phyloP scores from a whole-genome alignment of 2,329 filamentous ascomycete genomes.

The Fusarium tuaranense region DNA sequence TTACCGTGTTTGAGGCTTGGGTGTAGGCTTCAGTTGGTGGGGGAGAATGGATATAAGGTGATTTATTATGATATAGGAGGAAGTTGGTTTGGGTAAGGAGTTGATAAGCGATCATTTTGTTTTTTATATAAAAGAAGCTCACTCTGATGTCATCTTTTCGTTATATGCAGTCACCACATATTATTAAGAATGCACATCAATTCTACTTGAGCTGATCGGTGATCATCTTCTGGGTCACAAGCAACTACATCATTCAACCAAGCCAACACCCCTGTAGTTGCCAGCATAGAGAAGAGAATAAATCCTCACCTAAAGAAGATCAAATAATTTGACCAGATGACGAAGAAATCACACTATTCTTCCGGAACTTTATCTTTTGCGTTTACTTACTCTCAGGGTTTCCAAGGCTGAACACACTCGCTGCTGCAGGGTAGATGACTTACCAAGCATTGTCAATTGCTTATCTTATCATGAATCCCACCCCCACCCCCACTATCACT shows the following conservation, averaged over 20 bases:
- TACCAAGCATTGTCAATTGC: neutral
- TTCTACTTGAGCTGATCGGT: too few species aligned
- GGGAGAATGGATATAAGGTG: neutral
- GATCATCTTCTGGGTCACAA: too few species aligned
- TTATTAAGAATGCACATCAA: too few species aligned
- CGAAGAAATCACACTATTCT: too few species aligned
- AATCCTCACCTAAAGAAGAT: too few species aligned
- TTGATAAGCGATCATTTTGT: neutral
- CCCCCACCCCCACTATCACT: conserved; percentile 18
- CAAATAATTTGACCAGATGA: neutral
- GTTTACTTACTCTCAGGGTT: neutral
- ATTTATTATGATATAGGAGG: neutral
- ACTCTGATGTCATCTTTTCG: neutral
- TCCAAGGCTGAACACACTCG: neutral
- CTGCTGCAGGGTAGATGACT: conserved; percentile 6
- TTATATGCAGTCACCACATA: too few species aligned
- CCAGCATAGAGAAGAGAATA: too few species aligned
- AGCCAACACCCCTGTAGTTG: too few species aligned
- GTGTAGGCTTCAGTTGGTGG: neutral
- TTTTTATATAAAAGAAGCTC: neutral
- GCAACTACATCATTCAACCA: too few species aligned
- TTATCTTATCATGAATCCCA: conserved; percentile 35
- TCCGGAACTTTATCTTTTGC: neutral
- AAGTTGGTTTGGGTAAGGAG: neutral
- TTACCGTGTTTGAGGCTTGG: neutral